Evolutionary conservation across 2,329 filamentous ascomycete species (phyloP), one percentile per base, ranked within the genome.

Genomic region (Beauveria rudraprayagi): DNA sequence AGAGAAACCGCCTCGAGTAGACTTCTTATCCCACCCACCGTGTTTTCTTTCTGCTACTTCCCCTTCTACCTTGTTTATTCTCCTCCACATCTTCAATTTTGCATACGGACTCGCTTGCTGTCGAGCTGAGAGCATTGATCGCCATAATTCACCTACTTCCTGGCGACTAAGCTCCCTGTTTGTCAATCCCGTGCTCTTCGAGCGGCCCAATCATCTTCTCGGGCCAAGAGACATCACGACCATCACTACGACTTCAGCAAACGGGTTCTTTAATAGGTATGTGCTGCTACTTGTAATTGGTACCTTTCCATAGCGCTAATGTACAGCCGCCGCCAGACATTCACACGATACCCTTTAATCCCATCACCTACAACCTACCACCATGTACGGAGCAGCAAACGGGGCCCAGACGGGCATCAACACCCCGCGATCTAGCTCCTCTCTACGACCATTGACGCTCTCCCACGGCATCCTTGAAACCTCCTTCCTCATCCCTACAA

Each of bases 381-480:
- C 70, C 76, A 96, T 96, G 92, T 95, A 94, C 84, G 90, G 90
- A 77, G 86, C 89, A 71, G 83, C 80, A 69, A 90, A 87, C 63
- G 90, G 89, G 78, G 87, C 90, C 64, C 92, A 96, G 78, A 99
- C 94, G 80, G 94, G 94, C 78, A 92, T 96, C 73, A 95, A 92
- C 67, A 99, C 94, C 69, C 94, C 94, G 69, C 89, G 94, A 78
- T 96, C 93, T 61, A 94, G 90, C 69, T 88, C 92, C 67, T 96
- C 93, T 66, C 86, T 97, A 67, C 90, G 94, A 67, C 93, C 94
- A 65, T 86, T 99, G 72, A 91, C 90, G 70, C 84, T 99, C 71
- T 84, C 87, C 67, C 94, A 99, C 77, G 94, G 95, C 74, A 91
- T 91, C 60, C 92, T 99, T 78, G 94, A 99, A 76, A 91, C 95